Evolutionary conservation across 2,329 filamentous ascomycete species (phyloP).

Genomic region (Aspergillus udagawae): DNA sequence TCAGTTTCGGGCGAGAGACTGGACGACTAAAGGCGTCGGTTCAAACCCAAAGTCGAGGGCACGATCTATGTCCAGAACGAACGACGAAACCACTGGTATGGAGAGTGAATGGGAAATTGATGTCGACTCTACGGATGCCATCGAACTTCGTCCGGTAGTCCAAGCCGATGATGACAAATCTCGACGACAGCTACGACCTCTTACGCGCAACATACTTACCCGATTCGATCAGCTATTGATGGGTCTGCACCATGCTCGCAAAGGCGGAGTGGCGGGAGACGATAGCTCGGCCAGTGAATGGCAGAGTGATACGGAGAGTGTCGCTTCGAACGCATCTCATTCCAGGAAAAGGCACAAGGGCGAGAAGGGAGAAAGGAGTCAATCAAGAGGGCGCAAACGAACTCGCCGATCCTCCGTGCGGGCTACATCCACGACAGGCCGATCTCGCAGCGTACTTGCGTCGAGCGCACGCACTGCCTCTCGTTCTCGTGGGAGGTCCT

Average conservation of each 20-base stretch:
- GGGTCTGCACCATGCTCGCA: slow-evolving; percentile 64
- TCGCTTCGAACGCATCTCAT: slow-evolving; percentile 14
- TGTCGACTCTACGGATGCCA: slow-evolving; percentile 7
- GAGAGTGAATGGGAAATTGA: slow-evolving; percentile 20
- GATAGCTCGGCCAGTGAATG: slow-evolving; percentile 27
- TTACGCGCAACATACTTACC: slow-evolving; percentile 65
- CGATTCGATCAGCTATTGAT: slow-evolving; percentile 67
- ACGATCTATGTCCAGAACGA: slow-evolving; percentile 5
- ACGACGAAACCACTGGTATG: slow-evolving; percentile 15
- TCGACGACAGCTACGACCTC: slow-evolving; percentile 60
- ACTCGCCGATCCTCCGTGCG: slow-evolving; percentile 12
- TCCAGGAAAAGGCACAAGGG: slow-evolving; percentile 7
- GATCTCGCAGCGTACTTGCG: slow-evolving; percentile 6
- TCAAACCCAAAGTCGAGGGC: not conserved
- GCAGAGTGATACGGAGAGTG: slow-evolving; percentile 25
- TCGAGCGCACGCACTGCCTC: slow-evolving; percentile 10
- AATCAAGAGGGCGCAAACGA: slow-evolving; percentile 23
- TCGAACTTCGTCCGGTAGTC: slow-evolving; percentile 46
- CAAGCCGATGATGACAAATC: slow-evolving; percentile 70
- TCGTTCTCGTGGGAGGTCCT: slow-evolving; percentile 11
- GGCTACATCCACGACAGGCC: slow-evolving; percentile 2
- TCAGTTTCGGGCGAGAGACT: slow-evolving; percentile 49
- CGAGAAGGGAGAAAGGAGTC: slow-evolving; percentile 9
- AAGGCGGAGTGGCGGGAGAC: slow-evolving; percentile 42
- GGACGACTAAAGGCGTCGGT: slow-evolving; percentile 14